phyloP scores from a whole-genome alignment of 1,139 yeast species.

The Sugiyamaella grinbergsii region DNA sequence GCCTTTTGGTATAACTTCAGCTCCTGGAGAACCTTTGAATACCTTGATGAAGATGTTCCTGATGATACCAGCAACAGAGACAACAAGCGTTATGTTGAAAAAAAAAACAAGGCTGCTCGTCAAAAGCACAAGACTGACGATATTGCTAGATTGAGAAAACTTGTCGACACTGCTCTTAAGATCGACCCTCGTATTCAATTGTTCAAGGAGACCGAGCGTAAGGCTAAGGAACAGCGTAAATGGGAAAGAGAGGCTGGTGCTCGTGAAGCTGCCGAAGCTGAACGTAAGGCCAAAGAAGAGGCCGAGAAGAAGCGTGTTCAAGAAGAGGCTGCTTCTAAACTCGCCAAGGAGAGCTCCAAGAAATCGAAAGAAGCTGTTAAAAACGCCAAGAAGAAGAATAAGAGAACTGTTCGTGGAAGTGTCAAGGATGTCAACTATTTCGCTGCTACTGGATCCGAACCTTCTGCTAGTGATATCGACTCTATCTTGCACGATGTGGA shows the following conservation, averaged over 20 bases:
- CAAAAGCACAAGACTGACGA: conserved; percentile 98
- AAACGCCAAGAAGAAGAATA: conserved; percentile 96
- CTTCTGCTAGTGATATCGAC: conserved; percentile 62
- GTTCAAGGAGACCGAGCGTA: conserved; percentile 93
- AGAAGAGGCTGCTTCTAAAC: conserved; percentile 64
- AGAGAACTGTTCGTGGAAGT: conserved; percentile 83
- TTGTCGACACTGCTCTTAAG: conserved; percentile 82
- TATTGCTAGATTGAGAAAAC: conserved; percentile 81
- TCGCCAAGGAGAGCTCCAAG: conserved; percentile 65
- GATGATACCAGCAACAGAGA: conserved; percentile 99
- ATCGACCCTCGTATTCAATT: conserved; percentile 94
- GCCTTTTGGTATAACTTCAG: conserved; percentile 93
- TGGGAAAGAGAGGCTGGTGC: conserved; percentile 99
- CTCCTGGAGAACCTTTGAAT: conserved; percentile 98
- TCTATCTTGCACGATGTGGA: conserved; percentile 63
- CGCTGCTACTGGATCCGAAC: conserved; percentile 64
- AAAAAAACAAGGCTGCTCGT: conserved; percentile 95
- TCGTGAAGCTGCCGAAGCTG: conserved; percentile 92
- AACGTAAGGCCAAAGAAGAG: conserved; percentile 76
- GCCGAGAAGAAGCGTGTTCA: conserved; percentile 82
- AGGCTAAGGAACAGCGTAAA: conserved; percentile 90
- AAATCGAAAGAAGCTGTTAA: conserved; percentile 97
- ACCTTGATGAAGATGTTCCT: conserved; percentile 98
- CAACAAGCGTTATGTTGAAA: conserved; percentile 97
- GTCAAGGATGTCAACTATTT: conserved; percentile 86